These are phyloP conservation scores for Bertia moriformis DNA, from an alignment of 2,329 filamentous ascomycete species.

Conservation along the genomic window DNA sequence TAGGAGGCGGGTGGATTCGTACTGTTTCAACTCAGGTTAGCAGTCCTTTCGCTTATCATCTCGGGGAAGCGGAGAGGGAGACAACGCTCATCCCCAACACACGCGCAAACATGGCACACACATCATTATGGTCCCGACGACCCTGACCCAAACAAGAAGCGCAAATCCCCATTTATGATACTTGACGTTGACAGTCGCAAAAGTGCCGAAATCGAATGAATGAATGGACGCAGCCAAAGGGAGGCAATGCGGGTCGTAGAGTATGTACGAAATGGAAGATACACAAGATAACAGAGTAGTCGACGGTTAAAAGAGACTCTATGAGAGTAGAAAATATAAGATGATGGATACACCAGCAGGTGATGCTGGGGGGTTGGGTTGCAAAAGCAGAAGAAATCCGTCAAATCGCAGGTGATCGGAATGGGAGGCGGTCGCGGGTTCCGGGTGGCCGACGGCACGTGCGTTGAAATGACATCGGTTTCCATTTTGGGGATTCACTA, in stretches of 20 bases:
- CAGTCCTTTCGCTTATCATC: conserved; percentile 6
- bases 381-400: no score
- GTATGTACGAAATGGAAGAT: conserved; percentile 1
- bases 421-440: no score
- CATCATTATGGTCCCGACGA: conserved; percentile 12
- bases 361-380: background rate
- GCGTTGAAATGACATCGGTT: background rate
- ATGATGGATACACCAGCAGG: conserved; percentile 1
- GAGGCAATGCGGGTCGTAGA: background rate
- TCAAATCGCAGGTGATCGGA: no score
- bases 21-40: conserved; percentile 7
- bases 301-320: background rate
- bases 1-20: conserved; percentile 23
- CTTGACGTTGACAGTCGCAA: background rate
- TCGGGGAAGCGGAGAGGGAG: background rate
- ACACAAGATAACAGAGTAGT: background rate
- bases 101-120: background rate
- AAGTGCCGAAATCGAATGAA: background rate
- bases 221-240: background rate
- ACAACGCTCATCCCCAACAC: background rate
- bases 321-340: conserved; percentile 1
- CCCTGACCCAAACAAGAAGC: conserved; percentile 22
- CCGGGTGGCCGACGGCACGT: no score
- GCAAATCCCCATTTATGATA: conserved; percentile 24
- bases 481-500: no score